phyloP scores from a whole-genome alignment of 116 monocot genomes.

The Posidonia oceanica region DNA sequence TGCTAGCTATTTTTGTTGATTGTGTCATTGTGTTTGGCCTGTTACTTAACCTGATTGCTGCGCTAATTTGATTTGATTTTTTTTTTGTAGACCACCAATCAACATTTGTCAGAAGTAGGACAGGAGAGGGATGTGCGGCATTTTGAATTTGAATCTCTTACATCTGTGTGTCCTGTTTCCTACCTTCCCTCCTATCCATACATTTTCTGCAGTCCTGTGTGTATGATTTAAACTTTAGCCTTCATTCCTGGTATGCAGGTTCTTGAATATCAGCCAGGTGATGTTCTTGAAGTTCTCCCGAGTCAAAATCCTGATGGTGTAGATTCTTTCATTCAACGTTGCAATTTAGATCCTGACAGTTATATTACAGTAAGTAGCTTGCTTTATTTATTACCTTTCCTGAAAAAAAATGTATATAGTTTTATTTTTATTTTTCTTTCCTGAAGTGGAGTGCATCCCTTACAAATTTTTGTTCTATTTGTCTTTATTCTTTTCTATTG shows the following conservation, averaged over 20 bases:
- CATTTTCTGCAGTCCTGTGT: too few relatives aligned
- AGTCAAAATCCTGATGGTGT: conserved; percentile 52
- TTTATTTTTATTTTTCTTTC: not conserved
- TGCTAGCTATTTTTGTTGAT: not conserved
- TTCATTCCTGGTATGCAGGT: conserved; percentile 21
- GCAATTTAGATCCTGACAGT: conserved; percentile 67
- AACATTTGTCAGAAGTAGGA: conserved; percentile 31
- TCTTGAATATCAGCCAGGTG: conserved; percentile 62
- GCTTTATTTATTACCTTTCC: not conserved
- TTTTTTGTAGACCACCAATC: conserved; percentile 37
- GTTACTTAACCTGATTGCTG: not conserved
- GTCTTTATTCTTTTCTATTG: not conserved
- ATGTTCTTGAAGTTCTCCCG: conserved; percentile 87
- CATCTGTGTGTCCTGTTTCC: conserved; percentile 27
- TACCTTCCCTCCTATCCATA: not conserved
- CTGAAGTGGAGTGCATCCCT: not conserved
- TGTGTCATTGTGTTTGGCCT: not conserved
- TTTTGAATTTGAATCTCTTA: conserved; percentile 70
- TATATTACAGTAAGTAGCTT: conserved; percentile 53
- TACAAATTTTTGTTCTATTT: not conserved
- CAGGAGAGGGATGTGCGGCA: conserved; percentile 67
- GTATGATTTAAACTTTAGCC: too few relatives aligned
- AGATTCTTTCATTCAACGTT: conserved; percentile 73
- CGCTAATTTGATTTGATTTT: not conserved
- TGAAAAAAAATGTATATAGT: not conserved